phyloP scores from a whole-genome alignment of 1,284 basidiomycete genomes.

The Ganoderma resinaceum region DNA sequence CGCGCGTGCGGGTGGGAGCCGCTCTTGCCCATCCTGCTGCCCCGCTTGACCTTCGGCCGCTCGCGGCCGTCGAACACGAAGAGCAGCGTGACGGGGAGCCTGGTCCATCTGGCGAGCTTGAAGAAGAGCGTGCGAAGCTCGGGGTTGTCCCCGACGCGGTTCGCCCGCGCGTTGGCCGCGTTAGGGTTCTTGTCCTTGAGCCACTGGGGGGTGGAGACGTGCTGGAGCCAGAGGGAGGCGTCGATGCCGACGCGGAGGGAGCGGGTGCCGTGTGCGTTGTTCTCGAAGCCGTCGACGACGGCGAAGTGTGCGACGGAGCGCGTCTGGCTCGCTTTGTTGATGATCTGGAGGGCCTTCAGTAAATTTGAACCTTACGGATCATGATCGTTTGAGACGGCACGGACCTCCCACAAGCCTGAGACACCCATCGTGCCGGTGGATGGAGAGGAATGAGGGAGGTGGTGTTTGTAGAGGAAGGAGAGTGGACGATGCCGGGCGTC shows the following conservation, averaged over 20 bases:
- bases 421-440: constrained; percentile 38
- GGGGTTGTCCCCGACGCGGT: constrained; percentile 43
- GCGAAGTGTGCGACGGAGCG: constrained; percentile 47
- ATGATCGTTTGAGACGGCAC: constrained; percentile 7
- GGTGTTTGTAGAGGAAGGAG: too few relatives aligned
- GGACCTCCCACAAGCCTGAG: constrained; percentile 41
- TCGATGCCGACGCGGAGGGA: constrained; percentile 55
- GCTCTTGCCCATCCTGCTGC: constrained; percentile 52
- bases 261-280: constrained; percentile 45
- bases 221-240: constrained; percentile 54
- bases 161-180: constrained; percentile 30
- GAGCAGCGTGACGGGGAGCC: constrained; percentile 62
- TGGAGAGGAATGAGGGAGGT: not conserved
- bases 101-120: constrained; percentile 50
- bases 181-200: constrained; percentile 23
- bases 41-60: constrained; percentile 66
- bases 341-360: constrained; percentile 36
- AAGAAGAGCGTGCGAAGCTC: constrained; percentile 50
- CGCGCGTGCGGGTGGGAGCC: constrained; percentile 50
- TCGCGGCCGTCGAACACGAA: constrained; percentile 78
- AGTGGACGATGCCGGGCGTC: not conserved
- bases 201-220: constrained; percentile 38
- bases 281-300: constrained; percentile 51
- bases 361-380: not conserved
- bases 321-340: constrained; percentile 46